Base-by-base conservation (phyloP, 108 stramenopile species). In the Cyclotella sp. region DNA sequence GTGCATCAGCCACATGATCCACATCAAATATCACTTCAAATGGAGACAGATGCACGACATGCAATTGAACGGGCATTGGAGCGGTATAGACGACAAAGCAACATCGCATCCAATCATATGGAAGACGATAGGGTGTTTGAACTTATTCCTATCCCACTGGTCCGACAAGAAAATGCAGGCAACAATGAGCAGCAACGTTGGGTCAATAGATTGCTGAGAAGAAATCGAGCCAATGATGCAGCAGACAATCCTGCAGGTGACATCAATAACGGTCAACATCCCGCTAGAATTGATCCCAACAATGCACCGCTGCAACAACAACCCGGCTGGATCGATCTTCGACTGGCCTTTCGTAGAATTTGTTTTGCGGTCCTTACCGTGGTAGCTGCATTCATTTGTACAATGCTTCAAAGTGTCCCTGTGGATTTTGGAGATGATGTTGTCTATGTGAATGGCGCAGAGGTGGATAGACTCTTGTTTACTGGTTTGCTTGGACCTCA, bases 401-500 rank as follows among this genome's bases (percentile, higher is more conserved):
- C 63, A 18, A 67, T 75, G 65, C 52, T 75, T 14, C 65, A 75
- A 47, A 64, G 55, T 16, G 15, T 75, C 14, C 53, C 64, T 34
- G 14, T 67, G n/a, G 70, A 71, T 22, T 71, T 71, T 43, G 21
- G 27, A 3, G 58, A 71, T 59, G 70, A 58, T 11, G 57, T 11
- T 15, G 14, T 24, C 2, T 47, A 47, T 49, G 15, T 34, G 34
- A 59, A 47, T 46, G 19, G 27, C 22, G 43, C 41, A 41, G 73
- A 73, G 19, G 29, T 73, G 10, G 34, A 62, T 29, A 29, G 51
- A 0, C 16, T 54, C 15, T 63, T 30, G 34, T 53, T 63, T 19
- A 63, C 24, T 47, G 73, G 73, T 51, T 54, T 74, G 47, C 51
- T 74, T 49, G 73, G 73, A 51, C 73, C 70, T 55, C 73, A 74